These are phyloP conservation scores for Trichoderma virens DNA, from an alignment of 495 filamentous ascomycete genomes.

Conservation along the genomic window DNA sequence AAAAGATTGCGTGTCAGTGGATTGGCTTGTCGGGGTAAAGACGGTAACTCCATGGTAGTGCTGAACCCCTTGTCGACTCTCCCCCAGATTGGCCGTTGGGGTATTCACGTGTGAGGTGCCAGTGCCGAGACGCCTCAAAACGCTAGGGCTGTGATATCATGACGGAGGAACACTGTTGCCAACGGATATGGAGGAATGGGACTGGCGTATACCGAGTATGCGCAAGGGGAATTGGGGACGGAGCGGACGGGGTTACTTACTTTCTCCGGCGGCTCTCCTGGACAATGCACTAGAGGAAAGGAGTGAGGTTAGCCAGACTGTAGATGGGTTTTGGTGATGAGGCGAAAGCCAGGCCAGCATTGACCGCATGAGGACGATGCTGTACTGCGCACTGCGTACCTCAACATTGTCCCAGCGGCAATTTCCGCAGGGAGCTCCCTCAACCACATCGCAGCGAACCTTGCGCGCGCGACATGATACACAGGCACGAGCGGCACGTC, in stretches of 20 bases:
- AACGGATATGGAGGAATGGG: too few relatives aligned
- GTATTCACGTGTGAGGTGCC: background rate
- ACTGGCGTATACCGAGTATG: background rate
- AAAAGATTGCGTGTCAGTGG: constrained; percentile 5
- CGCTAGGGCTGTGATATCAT: background rate
- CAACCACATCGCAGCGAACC: constrained; percentile 90
- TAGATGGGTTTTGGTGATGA: background rate
- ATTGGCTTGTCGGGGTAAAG: background rate
- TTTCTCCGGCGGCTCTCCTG: constrained; percentile 88
- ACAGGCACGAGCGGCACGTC: constrained; percentile 80
- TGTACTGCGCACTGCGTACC: background rate
- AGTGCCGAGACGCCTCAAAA: background rate
- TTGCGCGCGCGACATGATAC: constrained; percentile 81
- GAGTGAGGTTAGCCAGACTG: background rate
- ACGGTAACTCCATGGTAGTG: background rate
- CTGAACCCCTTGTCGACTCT: background rate
- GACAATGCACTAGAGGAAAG: constrained; percentile 54
- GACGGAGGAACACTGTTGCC: background rate
- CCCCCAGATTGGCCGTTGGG: background rate
- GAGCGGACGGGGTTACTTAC: constrained; percentile 39
- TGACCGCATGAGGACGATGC: background rate
- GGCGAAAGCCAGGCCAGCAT: too few relatives aligned
- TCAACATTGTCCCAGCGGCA: constrained; percentile 83
- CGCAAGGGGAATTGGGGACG: background rate
- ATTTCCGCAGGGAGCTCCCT: constrained; percentile 82